A percentile compares a stretch with the other conserved stretches of the same genome.
phyloP scores from a whole-genome alignment of 345 rosid species.

The Firmiana major region DNA sequence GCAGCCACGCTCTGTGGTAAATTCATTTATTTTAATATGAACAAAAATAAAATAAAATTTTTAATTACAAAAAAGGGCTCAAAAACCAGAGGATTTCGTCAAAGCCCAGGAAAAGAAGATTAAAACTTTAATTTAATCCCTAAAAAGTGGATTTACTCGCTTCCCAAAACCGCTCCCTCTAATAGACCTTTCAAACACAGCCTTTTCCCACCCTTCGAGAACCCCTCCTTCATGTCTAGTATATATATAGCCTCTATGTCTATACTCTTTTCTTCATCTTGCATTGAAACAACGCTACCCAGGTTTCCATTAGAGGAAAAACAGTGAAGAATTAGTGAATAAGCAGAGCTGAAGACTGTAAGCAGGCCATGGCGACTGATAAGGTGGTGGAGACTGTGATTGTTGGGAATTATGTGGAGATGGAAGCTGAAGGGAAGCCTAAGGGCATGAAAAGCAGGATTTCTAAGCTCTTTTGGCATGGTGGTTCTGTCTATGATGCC shows the following conservation, averaged over 20 bases:
- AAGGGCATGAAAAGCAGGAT: slow-evolving; percentile 52
- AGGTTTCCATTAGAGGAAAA: neutral
- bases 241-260: slow-evolving; percentile 23
- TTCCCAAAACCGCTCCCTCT: slow-evolving; percentile 28
- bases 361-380: slow-evolving; percentile 42
- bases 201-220: slow-evolving; percentile 22
- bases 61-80: slow-evolving; percentile 19
- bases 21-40: neutral
- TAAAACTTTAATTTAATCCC: neutral
- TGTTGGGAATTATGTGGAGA: slow-evolving; percentile 87
- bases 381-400: slow-evolving; percentile 88
- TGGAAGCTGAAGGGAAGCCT: slow-evolving; percentile 79
- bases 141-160: slow-evolving; percentile 28
- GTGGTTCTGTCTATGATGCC: slow-evolving; percentile 95
- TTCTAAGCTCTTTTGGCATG: slow-evolving; percentile 85
- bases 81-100: slow-evolving; percentile 16
- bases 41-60: slow-evolving; percentile 26
- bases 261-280: slow-evolving; percentile 23
- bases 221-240: slow-evolving; percentile 11
- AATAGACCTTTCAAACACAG: slow-evolving; percentile 35
- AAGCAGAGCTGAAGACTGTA: neutral
- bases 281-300: neutral
- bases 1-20: slow-evolving; percentile 35
- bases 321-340: neutral
- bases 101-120: neutral